Percentiles rank a stretch among this genome's conserved stretches.
Evolutionary conservation across 768 basidiomycete genomes (phyloP).

Genomic region (Lenzites betulinus): DNA sequence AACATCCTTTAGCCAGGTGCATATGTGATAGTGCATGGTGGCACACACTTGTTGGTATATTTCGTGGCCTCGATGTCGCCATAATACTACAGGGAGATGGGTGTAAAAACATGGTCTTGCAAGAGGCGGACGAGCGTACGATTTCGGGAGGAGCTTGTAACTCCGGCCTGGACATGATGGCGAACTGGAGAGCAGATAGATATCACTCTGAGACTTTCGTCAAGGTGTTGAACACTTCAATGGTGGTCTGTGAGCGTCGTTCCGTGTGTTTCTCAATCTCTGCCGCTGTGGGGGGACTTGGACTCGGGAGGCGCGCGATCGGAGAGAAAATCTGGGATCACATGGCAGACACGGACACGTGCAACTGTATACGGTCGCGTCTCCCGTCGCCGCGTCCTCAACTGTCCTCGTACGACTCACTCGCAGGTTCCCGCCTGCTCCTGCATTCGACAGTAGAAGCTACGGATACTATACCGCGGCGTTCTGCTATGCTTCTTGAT

Average conservation of each 20-base stretch:
- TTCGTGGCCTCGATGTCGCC: slow-evolving; percentile 94
- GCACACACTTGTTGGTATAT: slow-evolving; percentile 88
- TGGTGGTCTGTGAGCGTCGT: too few relatives aligned
- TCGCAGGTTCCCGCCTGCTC: too few relatives aligned
- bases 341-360: slow-evolving; percentile 10
- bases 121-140: slow-evolving; percentile 46
- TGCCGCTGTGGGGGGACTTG: too few relatives aligned
- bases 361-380: slow-evolving; percentile 1
- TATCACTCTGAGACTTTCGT: too few relatives aligned
- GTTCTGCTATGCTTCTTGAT: too few relatives aligned
- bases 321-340: slow-evolving; percentile 11
- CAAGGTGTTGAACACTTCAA: too few relatives aligned
- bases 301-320: neutral
- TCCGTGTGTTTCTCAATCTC: too few relatives aligned
- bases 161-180: slow-evolving; percentile 60
- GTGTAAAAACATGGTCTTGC: neutral
- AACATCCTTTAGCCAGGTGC: neutral
- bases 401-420: too few relatives aligned
- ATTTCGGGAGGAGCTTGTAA: slow-evolving; percentile 68
- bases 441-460: too few relatives aligned
- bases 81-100: slow-evolving; percentile 71
- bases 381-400: too few relatives aligned
- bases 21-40: neutral
- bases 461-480: too few relatives aligned
- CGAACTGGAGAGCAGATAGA: too few relatives aligned